Evolutionary conservation across 345 rosid genomes (phyloP), one percentile per base, ranked within the genome.

Genomic region (Moringa oleifera): DNA sequence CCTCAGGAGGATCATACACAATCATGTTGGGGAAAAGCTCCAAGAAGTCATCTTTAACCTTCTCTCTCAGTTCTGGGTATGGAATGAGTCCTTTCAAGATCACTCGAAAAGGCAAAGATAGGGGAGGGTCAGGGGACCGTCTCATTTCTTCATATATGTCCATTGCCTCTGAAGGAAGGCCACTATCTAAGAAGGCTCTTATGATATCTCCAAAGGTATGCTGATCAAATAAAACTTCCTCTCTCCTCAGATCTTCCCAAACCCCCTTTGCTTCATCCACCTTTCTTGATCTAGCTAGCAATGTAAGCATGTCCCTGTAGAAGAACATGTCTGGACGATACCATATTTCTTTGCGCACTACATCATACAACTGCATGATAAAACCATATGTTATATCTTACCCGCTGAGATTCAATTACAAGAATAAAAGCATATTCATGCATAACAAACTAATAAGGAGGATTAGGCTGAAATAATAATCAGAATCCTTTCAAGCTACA

Each of bases 341-440:
- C 97, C 99, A 94, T 70, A 94, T 88, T 69, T 94, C 96, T 77
- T 77, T 83, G 1, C 95, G 91, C 60, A 88, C 88, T 25, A 88
- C 86, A 53, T 86, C 82, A 63, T 88, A 90, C 22, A 94, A 67
- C 97, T 94, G 85, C 22, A 69, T 56, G 67, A 8, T 20, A 61
- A 16, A 58, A 62, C 12, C 47, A 41, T 16, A 41, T 41, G 13
- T 41, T 16, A 41, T n/a, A n/a, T n/a, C n/a, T n/a, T n/a, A n/a
- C n/a, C n/a, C n/a, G n/a, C n/a, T n/a, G n/a, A n/a, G n/a, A n/a
- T n/a, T n/a, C n/a, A n/a, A n/a, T n/a, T n/a, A n/a, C n/a, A n/a
- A n/a, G n/a, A n/a, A n/a, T n/a, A n/a, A n/a, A 28, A 8, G 33
- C 33, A 28, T 3, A 8, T 28, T 3, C 33, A 28, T 28, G 8